phyloP scores from a whole-genome alignment of 306 rosid species.

The Fragaria iinumae region DNA sequence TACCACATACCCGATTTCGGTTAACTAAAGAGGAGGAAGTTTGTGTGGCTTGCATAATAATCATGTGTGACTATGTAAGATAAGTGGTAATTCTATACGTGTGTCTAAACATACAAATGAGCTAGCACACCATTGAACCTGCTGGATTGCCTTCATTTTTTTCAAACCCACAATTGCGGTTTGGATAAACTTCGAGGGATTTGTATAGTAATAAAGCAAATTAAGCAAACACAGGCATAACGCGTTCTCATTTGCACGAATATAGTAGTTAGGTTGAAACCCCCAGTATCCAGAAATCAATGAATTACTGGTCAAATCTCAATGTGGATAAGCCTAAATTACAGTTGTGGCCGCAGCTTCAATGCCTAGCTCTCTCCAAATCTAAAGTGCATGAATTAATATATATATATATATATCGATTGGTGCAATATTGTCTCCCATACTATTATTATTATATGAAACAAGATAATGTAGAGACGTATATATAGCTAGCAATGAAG shows the following conservation, averaged over 20 bases:
- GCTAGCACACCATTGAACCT: neutral
- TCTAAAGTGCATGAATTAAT: neutral
- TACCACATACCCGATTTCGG: too few species aligned
- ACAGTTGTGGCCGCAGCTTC: neutral
- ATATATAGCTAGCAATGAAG: neutral
- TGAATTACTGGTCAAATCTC: neutral
- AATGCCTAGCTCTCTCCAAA: neutral
- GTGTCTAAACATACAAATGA: too few species aligned
- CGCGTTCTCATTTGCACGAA: conserved; percentile 4
- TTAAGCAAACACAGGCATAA: neutral
- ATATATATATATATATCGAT: neutral
- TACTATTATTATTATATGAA: neutral
- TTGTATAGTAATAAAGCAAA: too few species aligned
- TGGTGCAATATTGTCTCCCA: neutral
- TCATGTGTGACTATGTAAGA: neutral
- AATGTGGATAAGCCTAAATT: neutral
- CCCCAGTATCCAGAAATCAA: neutral
- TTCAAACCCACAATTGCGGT: neutral
- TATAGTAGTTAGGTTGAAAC: neutral
- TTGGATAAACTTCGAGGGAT: conserved; percentile 4
- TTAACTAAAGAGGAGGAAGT: too few species aligned
- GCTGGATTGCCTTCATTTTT: neutral
- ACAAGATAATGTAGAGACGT: neutral
- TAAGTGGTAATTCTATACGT: too few species aligned
- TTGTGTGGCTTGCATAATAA: neutral